Base-by-base conservation (phyloP, 495 filamentous ascomycete genomes). In the Hyaloscypha hepaticicola region DNA sequence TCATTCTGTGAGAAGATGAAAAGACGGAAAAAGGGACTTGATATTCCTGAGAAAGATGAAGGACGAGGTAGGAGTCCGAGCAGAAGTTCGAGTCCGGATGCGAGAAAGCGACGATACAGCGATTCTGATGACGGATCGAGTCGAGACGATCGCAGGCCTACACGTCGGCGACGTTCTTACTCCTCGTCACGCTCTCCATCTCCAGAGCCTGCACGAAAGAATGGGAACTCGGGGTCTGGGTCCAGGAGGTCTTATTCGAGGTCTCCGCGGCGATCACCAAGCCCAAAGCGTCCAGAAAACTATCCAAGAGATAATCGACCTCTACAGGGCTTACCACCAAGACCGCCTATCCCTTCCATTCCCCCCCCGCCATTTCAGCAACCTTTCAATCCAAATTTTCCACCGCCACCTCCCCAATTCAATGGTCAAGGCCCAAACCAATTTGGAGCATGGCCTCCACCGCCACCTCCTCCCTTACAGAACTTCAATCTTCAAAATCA, bases 1-100 rank as follows among this genome's bases (percentile, higher is more conserved):
- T 75, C 78, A 8, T 96, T 96, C 67, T 96, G 91, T 76, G 81
- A 90, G 67, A 87, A 88, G 65, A 96, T 94, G 89, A 90, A 87
- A 72, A 82, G 82, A 58, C 79, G 85, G 45, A 77, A 75, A 61
- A 79, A 80, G 55, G 77, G 72, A 11, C 48, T 58, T 19, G 64
- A 66, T 28, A 27, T 24, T 25, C 41, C 63, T 21, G 29, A n/a
- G 19, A 4, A 8, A 12, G 49, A 64, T 29, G 65, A 67, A 1
- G 79, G 77, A 63, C 77, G 83, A 58, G 86, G 85, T 69, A 75
- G 79, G 58, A 83, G 80, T 48, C 38, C 11, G 19, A 45, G 38
- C 38, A 72, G 74, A 8, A 70, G 60, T 41, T 67, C 58, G 14
- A 69, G 57, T 63, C 70, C 61, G 22, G 55, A 22, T 25, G 34